Base-by-base conservation (phyloP, 768 basidiomycete species). In the Kwoniella sp. region DNA sequence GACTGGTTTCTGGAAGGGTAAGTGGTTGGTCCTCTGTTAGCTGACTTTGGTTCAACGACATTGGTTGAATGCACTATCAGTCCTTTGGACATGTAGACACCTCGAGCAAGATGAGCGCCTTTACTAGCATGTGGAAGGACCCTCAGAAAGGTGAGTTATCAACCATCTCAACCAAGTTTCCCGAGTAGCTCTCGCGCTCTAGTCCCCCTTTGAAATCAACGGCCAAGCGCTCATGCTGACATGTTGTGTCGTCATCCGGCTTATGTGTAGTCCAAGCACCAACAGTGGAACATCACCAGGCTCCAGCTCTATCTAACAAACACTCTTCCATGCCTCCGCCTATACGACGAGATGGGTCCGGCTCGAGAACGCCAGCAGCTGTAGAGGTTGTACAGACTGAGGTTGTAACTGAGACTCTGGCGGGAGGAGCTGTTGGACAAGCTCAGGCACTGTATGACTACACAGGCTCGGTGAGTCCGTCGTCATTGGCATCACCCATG, bases 391-490 rank as follows among this genome's bases (percentile, higher is more conserved):
- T 44, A 44, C 40, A 44, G 40, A 19, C 40, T 15, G 40, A 44
- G 17, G 40, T 44, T 19, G 40, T 44, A 15, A 44, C 40, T 19
- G 40, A 44, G 40, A 44, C 40, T 9, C 19, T 37, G 10, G 5
- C 9, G 24, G 21, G 60, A 36, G 54, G 40, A 24, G 52, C 59
- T 19, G 54, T 68, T 47, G 68, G 66, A 6, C 69, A 76, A 62
- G 74, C 72, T 26, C 62, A 67, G 53, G 75, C 68, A 10, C 29
- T 77, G 52, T 77, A 77, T 52, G 73, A 74, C 48, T 77, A 72
- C 58, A 59, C 57, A 21, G 72, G 68, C 2, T 55, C 60, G 25
- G 72, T 71, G 49, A 67, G 72, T 63, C 25, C 10, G 10, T 37
- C 22, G 5, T 59, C 21, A 22, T 26, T 50, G n/a, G n/a, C n/a